These are phyloP conservation scores for Zoysia pacifica DNA, from an alignment of 176 grass and related monocot genomes.

Conservation along the genomic window DNA sequence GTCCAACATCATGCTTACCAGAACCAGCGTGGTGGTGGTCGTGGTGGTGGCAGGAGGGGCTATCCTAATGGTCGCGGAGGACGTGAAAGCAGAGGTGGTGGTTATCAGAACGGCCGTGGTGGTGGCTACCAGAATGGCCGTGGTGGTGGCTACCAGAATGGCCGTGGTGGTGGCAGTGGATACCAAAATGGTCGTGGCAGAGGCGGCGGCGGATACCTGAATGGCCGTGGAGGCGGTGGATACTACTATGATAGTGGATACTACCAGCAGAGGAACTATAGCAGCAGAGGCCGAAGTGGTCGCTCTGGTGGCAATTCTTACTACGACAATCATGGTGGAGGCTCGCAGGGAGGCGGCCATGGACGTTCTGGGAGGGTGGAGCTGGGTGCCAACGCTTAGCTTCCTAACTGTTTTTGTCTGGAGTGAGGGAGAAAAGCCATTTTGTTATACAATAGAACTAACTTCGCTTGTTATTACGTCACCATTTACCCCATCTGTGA, in stretches of 20 bases:
- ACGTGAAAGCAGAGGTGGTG: conserved; percentile 49
- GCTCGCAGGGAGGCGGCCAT: conserved; percentile 44
- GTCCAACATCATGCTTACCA: conserved; percentile 43
- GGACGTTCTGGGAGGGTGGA: conserved; percentile 36
- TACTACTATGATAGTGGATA: conserved; percentile 59
- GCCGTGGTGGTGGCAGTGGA: conserved; percentile 1
- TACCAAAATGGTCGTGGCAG: background rate
- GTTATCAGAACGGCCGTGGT: conserved; percentile 49
- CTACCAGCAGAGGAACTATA: conserved; percentile 64
- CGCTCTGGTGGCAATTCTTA: conserved; percentile 49
- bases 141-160: conserved; percentile 45
- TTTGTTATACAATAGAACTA: conserved; percentile 67
- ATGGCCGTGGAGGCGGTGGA: conserved; percentile 22
- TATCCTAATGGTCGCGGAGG: conserved; percentile 57
- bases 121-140: conserved; percentile 49
- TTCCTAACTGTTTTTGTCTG: conserved; percentile 38
- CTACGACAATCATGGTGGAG: conserved; percentile 54
- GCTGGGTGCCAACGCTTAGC: conserved; percentile 56
- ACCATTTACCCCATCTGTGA: conserved; percentile 34
- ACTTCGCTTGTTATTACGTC: conserved; percentile 51
- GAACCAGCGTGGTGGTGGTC: conserved; percentile 50
- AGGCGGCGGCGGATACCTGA: conserved; percentile 31
- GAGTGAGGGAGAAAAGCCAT: conserved; percentile 49
- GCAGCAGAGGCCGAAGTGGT: conserved; percentile 58
- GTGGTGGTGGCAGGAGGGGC: conserved; percentile 47